These are phyloP conservation scores for Naganishia cerealis DNA, from an alignment of 1,284 basidiomycete species.

Conservation along the genomic window DNA sequence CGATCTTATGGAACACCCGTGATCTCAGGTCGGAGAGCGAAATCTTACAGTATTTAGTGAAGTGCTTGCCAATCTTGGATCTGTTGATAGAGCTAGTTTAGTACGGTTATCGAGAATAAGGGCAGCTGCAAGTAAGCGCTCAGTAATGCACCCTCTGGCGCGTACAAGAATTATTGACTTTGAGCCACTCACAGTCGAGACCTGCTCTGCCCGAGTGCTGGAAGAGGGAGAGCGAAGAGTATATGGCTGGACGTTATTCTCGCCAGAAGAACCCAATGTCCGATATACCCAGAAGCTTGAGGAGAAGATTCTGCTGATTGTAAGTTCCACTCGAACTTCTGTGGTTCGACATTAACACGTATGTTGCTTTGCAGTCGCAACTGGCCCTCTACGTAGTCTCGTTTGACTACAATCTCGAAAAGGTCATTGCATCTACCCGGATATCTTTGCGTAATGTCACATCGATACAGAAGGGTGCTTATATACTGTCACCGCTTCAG, in stretches of 20 bases:
- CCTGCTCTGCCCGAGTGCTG: constrained; percentile 75
- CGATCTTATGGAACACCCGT: no score
- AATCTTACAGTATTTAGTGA: constrained; percentile 82
- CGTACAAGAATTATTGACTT: not conserved
- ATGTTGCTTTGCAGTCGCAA: constrained; percentile 57
- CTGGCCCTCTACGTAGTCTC: constrained; percentile 69
- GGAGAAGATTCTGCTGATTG: constrained; percentile 87
- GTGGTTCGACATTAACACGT: not conserved
- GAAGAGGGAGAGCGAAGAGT: constrained; percentile 75
- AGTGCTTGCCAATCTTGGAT: constrained; percentile 79
- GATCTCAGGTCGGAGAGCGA: constrained; percentile 64
- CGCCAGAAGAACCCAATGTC: constrained; percentile 73
- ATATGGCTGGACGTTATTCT: constrained; percentile 87
- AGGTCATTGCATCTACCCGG: constrained; percentile 83
- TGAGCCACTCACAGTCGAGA: constrained; percentile 62
- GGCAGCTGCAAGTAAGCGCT: constrained; percentile 68
- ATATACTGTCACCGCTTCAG: constrained; percentile 85
- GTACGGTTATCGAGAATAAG: constrained; percentile 82
- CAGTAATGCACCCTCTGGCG: not conserved
- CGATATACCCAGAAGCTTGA: constrained; percentile 76
- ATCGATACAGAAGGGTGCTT: constrained; percentile 82
- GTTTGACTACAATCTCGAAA: constrained; percentile 87
- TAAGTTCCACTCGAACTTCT: constrained; percentile 53
- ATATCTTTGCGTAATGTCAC: constrained; percentile 80
- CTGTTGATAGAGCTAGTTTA: constrained; percentile 83